These are phyloP conservation scores for Phoenix roebelenii DNA, from an alignment of 176 grass and related monocot genomes.

Conservation along the genomic window DNA sequence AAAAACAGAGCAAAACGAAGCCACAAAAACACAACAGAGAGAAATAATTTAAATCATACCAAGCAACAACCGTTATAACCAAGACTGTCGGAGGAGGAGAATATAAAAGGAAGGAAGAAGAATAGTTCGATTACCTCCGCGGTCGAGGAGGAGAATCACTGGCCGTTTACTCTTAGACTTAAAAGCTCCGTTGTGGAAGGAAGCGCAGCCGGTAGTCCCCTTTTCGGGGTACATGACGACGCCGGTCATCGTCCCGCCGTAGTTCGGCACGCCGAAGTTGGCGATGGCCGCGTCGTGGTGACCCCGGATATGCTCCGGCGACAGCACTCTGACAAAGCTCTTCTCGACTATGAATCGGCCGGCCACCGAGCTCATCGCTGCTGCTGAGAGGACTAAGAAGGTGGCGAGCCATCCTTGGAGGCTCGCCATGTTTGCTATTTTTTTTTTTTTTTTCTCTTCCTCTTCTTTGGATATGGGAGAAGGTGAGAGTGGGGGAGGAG, in stretches of 20 bases:
- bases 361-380: slow-evolving; percentile 16
- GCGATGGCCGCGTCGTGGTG: slow-evolving; percentile 61
- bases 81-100: neutral
- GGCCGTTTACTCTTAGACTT: slow-evolving; percentile 45
- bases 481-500: too few species aligned
- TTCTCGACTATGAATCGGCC: slow-evolving; percentile 76
- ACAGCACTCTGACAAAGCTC: slow-evolving; percentile 60
- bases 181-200: slow-evolving; percentile 26
- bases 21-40: too few species aligned
- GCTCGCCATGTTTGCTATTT: slow-evolving; percentile 19
- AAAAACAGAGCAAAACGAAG: too few species aligned
- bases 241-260: slow-evolving; percentile 66
- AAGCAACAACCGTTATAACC: too few species aligned
- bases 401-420: slow-evolving; percentile 9
- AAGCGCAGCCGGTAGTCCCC: slow-evolving; percentile 31
- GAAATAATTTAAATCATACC: too few species aligned
- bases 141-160: slow-evolving; percentile 84
- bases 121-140: slow-evolving; percentile 36
- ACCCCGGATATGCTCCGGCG: slow-evolving; percentile 47
- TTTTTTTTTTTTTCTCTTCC: too few species aligned
- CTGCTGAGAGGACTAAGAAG: slow-evolving; percentile 16
- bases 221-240: slow-evolving; percentile 58
- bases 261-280: slow-evolving; percentile 90
- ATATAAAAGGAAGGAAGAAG: neutral
- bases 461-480: too few species aligned